Evolutionary conservation across 305 asterid species (phyloP), one percentile per base, ranked within the genome.

Genomic region (Rubia balearica): DNA sequence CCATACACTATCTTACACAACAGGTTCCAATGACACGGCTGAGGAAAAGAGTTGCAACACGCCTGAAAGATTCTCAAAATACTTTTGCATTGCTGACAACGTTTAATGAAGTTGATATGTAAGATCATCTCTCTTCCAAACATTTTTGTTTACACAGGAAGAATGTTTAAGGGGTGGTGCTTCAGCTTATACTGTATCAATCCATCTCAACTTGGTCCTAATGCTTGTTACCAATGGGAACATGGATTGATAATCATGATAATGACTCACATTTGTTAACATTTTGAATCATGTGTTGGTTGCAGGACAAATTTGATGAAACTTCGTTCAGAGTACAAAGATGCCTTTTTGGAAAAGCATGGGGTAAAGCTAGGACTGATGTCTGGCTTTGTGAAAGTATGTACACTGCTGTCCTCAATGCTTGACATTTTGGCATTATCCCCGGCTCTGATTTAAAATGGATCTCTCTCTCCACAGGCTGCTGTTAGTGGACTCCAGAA

Each of bases 1-100:
- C 22, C 45, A 16, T 55, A 77, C 59, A 75, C 49, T 78, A 22
- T 70, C 73, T 48, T 73, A 48, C 22, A 33, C 80, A 68, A 48
- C 81, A 94, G 98, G 97, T 94, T 79, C 95, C 97, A 12, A 94
- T 91, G 99, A 94, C 98, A 67, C 88, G 99, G 85, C 97, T 94
- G 67, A 85, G 99, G 82, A 94, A 91, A 81, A 73, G 99, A 70
- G 99, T 94, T 75, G 99, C 99, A 69, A 83, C 95, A 0, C 90
- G 99, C 75, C 80, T 91, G 92, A 91, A 94, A 81, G 99, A 94
- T 85, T 94, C 99, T 68, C 99, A 91, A 67, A 94, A 94, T 80
- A 94, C 99, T 67, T 94, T 91, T 83, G 99, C 99, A 4, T 68
- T 91, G 87, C 74, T 91, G 84, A 94, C 98, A 33, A 94, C 99